phyloP scores from a whole-genome alignment of 129 eudicot genomes.

The Flaveria brownii region DNA sequence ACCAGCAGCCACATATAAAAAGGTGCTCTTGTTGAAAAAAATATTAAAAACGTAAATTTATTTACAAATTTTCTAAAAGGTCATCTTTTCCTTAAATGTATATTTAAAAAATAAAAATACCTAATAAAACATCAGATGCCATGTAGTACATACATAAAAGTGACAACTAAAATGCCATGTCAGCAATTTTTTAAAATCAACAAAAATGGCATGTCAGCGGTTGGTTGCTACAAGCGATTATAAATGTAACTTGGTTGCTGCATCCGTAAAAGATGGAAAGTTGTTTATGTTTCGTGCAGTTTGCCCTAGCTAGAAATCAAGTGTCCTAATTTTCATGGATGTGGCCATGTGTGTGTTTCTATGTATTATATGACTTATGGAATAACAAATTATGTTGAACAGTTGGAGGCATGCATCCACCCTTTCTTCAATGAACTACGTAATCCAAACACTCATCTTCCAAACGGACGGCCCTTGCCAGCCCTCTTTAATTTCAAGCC shows the following conservation, averaged over 20 bases:
- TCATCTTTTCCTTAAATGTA: too few species aligned
- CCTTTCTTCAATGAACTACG: slow-evolving; percentile 76
- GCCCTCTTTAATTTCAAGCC: slow-evolving; percentile 58
- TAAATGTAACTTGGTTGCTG: neutral
- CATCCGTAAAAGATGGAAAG: neutral
- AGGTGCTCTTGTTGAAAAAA: neutral
- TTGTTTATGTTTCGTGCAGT: neutral
- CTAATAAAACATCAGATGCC: neutral
- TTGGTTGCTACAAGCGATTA: neutral
- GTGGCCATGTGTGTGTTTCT: too few species aligned
- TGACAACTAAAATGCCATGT: neutral
- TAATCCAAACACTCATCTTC: slow-evolving; percentile 49
- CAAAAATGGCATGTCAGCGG: neutral
- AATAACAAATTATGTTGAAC: neutral
- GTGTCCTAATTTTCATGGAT: too few species aligned
- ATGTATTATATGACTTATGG: neutral
- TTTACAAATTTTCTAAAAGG: neutral
- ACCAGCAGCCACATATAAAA: too few species aligned
- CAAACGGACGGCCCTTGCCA: slow-evolving; percentile 55
- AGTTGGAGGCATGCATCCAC: slow-evolving; percentile 64
- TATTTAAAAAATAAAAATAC: too few species aligned
- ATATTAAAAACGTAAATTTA: too few species aligned
- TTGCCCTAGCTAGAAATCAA: neutral
- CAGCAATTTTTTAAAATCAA: too few species aligned
- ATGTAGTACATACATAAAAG: too few species aligned